Evolutionary conservation across 2,329 filamentous ascomycete genomes (phyloP), one percentile per base, ranked within the genome.

Genomic region (Bimuria novae-zelandiae): DNA sequence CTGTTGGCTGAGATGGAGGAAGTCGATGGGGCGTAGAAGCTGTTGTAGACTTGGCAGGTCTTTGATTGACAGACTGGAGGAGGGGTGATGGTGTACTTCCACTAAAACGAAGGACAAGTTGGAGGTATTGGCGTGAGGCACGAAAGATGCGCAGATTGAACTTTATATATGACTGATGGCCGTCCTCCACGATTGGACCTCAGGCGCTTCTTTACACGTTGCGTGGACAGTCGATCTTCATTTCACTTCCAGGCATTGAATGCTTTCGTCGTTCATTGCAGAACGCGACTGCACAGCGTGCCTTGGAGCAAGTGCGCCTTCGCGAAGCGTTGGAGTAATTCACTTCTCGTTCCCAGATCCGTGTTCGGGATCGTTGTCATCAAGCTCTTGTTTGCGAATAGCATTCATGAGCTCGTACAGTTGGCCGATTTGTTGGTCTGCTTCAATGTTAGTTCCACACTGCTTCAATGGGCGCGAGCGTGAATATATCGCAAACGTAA

Each of bases 331-430:
- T 35, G 8, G n/a, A 19, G 33, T 16, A 8, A 7, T 60, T 68
- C 59, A 70, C 48, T 65, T 65, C 39, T 63, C 63, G 44, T 61
- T 65, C 46, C 65, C 61, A 19, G 63, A 62, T 44, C 64, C 64
- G 49, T 59, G 66, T 51, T 77, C 75, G 27, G 75, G 70, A 49
- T 80, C 79, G 50, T 77, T 77, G 45, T 80, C 79, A 45, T 77
- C 75, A 19, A 76, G 64, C 10, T 79, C 79, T 55, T 77, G 75
- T 61, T 81, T 80, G 53, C 80, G 77, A 49, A 96, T 95, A 2
- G 90, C 84, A 72, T 89, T 84, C 91, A 97, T 95, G 51, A 99
- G 79, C 71, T 97, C 93, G 70, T 97, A 97, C 62, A 99, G 77
- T 74, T 99, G 94, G 1, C 88, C 90, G 47, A 97, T 80, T 76